A percentile compares a stretch with the other conserved stretches of the same genome.
These are phyloP conservation scores for Hemisphaericaspora lyxosophila DNA, from an alignment of 1,139 yeast genomes.

Conservation along the genomic window DNA sequence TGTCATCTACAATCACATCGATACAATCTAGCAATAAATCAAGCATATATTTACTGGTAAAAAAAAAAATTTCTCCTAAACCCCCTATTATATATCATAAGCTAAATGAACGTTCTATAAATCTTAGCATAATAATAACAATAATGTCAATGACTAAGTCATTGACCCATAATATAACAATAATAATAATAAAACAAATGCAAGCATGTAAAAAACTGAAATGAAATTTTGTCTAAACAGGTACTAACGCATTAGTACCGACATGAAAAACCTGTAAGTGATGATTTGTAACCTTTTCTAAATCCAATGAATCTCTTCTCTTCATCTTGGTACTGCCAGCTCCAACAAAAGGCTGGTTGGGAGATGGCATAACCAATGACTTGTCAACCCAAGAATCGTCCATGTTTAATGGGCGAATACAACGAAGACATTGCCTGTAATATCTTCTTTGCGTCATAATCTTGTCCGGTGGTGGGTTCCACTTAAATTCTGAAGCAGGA, in stretches of 20 bases:
- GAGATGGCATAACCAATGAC: slow-evolving; percentile 44
- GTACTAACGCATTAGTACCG: slow-evolving; percentile 44
- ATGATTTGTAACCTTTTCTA: slow-evolving; percentile 37
- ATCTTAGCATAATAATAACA: neutral
- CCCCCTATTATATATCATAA: neutral
- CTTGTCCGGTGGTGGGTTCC: slow-evolving; percentile 47
- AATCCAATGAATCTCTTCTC: slow-evolving; percentile 18
- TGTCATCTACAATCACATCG: neutral
- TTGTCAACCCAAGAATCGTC: slow-evolving; percentile 58
- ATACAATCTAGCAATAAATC: neutral
- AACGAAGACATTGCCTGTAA: slow-evolving; percentile 55
- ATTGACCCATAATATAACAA: neutral
- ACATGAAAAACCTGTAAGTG: slow-evolving; percentile 41
- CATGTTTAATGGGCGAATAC: slow-evolving; percentile 53
- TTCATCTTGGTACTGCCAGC: slow-evolving; percentile 23
- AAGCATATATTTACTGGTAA: neutral
- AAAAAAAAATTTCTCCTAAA: no score
- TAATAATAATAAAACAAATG: neutral
- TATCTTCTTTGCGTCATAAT: slow-evolving; percentile 42
- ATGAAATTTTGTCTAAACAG: slow-evolving; percentile 15
- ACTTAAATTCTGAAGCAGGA: slow-evolving; percentile 29
- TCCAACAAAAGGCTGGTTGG: slow-evolving; percentile 31
- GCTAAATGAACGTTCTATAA: neutral
- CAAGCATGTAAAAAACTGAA: neutral
- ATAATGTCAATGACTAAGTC: neutral